Percentiles rank a stretch among this genome's conserved stretches.
Conservation (phyloP, 768 basidiomycete species). For the Boletus sp. region DNA sequence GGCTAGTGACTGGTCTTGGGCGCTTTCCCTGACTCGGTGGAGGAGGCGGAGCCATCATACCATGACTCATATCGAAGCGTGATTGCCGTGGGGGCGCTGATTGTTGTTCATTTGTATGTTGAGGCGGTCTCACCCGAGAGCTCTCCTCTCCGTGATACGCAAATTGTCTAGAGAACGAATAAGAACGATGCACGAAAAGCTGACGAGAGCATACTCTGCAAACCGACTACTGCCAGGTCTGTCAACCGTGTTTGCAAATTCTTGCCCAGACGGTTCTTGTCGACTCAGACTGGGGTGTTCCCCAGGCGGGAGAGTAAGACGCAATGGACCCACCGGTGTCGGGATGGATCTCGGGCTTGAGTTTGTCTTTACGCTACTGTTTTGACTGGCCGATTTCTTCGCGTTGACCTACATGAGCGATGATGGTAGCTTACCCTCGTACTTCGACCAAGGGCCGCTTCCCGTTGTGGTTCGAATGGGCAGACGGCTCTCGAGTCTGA, state of each 20-base stretch:
- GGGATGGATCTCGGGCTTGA: slow-evolving; percentile 63
- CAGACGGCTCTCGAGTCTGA: slow-evolving; percentile 35
- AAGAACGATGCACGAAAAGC: slow-evolving; percentile 9
- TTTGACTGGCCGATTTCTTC: slow-evolving; percentile 16
- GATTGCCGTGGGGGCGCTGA: slow-evolving; percentile 40
- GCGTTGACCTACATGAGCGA: neutral
- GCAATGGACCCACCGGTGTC: slow-evolving; percentile 57
- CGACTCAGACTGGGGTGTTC: slow-evolving; percentile 43
- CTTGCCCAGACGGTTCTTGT: slow-evolving; percentile 23
- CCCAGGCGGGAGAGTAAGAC: slow-evolving; percentile 66
- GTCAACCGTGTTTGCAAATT: slow-evolving; percentile 19
- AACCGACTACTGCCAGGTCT: slow-evolving; percentile 53
- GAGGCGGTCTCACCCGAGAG: slow-evolving; percentile 39
- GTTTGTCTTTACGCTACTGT: slow-evolving; percentile 29
- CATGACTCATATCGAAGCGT: slow-evolving; percentile 31
- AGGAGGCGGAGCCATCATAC: slow-evolving; percentile 33
- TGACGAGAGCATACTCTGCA: slow-evolving; percentile 39
- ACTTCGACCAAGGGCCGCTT: slow-evolving; percentile 58
- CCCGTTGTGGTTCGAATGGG: slow-evolving; percentile 51
- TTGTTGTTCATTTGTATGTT: slow-evolving; percentile 42
- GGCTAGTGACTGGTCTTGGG: slow-evolving; percentile 25
- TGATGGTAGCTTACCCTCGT: slow-evolving; percentile 38
- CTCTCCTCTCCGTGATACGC: slow-evolving; percentile 55
- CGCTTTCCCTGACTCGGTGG: slow-evolving; percentile 21
- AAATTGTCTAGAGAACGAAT: slow-evolving; percentile 54